Evolutionary conservation across 257 asterid species (phyloP), one percentile per base, ranked within the genome.

Genomic region (Lycium ferocissimum): DNA sequence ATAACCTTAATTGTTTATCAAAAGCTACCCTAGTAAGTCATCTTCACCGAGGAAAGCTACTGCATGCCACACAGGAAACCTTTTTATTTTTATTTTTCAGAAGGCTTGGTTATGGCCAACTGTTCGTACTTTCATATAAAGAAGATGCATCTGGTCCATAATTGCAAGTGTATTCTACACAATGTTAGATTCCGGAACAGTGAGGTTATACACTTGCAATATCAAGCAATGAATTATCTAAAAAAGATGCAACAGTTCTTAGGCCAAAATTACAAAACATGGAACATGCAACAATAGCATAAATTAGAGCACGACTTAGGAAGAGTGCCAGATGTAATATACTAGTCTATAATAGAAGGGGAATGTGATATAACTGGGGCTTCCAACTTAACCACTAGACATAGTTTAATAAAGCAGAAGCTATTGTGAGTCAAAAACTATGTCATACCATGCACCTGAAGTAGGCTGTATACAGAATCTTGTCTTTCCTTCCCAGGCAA

Each of bases 401-500:
- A 47, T 78, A 35, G 33, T 45, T 20, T 63, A 78, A 53, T 3
- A 56, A 53, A 20, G 47, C 14, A 33, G 38, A 78, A 20, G 20
- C 40, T 51, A 49, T 4, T 78, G 45, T 20, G 22, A 51, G 7
- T 22, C 45, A 17, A 20, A 22, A 40, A 40, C 6, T 4, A 40
- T 40, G 6, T 40, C 45, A 40, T 26, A 26, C 33, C 12, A 17
- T 26, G 45, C 84, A 93, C 99, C 98, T 95, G 89, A 65, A 97
- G 88, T 88, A 98, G 98, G 83, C 92, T 97, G 89, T 92, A 94
- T 49, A 97, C 99, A 80, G 99, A 97, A 88, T 97, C 99, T 90
- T 97, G 99, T 90, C 99, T 92, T 92, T 97, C 98, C 88, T 97
- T 95, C 85, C 99, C 99, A 3, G 99, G 99, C 86, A 95, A 92